Evolutionary conservation across 768 basidiomycete species (phyloP).

Genomic region (Kwoniella botswanensis): DNA sequence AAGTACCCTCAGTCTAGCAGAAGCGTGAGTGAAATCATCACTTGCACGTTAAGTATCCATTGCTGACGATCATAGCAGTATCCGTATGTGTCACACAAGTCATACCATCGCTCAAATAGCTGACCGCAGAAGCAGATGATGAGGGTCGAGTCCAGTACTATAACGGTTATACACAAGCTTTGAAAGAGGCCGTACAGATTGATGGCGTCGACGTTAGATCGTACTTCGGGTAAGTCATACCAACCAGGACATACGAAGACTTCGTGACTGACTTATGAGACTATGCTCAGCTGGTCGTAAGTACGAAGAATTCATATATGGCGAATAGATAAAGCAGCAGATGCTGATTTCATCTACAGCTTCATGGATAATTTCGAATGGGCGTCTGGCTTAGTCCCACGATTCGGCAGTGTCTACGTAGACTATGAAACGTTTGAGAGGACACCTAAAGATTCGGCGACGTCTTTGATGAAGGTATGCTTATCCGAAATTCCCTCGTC

Average conservation of each 20-base stretch:
- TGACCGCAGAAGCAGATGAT: constrained; percentile 41
- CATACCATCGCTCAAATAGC: background rate
- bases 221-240: constrained; percentile 34
- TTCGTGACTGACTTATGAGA: no score
- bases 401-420: constrained; percentile 47
- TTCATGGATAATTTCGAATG: constrained; percentile 51
- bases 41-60: constrained; percentile 15
- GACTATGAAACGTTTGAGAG: constrained; percentile 50
- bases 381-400: constrained; percentile 41
- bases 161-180: constrained; percentile 37
- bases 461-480: constrained; percentile 35
- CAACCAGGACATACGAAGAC: background rate
- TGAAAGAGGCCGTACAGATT: constrained; percentile 41
- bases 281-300: constrained; percentile 26
- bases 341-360: constrained; percentile 2
- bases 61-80: no score
- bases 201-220: constrained; percentile 49
- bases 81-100: no score
- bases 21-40: constrained; percentile 36
- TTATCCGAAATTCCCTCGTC: background rate
- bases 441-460: constrained; percentile 50
- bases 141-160: constrained; percentile 45
- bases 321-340: background rate
- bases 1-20: constrained; percentile 24
- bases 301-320: background rate